Conservation (phyloP, 768 basidiomycete species). For the Boletus reticulatus region DNA sequence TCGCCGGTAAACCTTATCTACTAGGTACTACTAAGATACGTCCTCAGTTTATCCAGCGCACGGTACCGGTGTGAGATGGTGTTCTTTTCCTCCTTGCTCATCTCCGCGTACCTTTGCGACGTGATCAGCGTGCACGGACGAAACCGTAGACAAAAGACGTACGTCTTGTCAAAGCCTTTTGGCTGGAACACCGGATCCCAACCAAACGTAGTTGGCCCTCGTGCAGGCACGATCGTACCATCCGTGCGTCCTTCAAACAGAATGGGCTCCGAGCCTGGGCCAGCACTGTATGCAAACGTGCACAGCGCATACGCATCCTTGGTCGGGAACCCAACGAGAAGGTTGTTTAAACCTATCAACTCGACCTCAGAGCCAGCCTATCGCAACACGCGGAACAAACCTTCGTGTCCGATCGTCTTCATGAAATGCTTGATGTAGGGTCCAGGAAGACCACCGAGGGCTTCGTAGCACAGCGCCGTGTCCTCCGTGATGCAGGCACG, state of each 20-base stretch:
- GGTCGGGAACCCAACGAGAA: constrained; percentile 74
- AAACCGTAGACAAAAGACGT: constrained; percentile 23
- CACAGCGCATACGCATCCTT: constrained; percentile 87
- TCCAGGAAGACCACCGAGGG: constrained; percentile 88
- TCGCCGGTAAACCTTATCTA: constrained; percentile 4
- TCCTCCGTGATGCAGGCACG: constrained; percentile 81
- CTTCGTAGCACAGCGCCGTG: constrained; percentile 89
- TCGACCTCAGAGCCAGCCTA: background rate
- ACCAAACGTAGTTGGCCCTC: constrained; percentile 79
- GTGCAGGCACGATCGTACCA: constrained; percentile 83
- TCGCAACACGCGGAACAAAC: constrained; percentile 33
- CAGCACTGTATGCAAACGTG: constrained; percentile 92
- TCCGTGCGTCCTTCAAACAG: constrained; percentile 86
- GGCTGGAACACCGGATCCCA: constrained; percentile 92
- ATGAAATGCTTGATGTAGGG: constrained; percentile 98
- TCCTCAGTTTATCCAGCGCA: constrained; percentile 57
- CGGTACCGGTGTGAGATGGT: constrained; percentile 62
- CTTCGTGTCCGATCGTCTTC: constrained; percentile 78
- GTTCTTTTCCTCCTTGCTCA: constrained; percentile 63
- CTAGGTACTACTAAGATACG: constrained; percentile 30
- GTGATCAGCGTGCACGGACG: background rate
- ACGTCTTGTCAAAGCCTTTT: constrained; percentile 76
- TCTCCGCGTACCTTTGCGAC: constrained; percentile 58
- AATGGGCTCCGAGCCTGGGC: constrained; percentile 76
- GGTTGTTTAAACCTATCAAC: constrained; percentile 62